Evolutionary conservation across 2,329 filamentous ascomycete genomes (phyloP).

Genomic region (Clonostachys rosea): DNA sequence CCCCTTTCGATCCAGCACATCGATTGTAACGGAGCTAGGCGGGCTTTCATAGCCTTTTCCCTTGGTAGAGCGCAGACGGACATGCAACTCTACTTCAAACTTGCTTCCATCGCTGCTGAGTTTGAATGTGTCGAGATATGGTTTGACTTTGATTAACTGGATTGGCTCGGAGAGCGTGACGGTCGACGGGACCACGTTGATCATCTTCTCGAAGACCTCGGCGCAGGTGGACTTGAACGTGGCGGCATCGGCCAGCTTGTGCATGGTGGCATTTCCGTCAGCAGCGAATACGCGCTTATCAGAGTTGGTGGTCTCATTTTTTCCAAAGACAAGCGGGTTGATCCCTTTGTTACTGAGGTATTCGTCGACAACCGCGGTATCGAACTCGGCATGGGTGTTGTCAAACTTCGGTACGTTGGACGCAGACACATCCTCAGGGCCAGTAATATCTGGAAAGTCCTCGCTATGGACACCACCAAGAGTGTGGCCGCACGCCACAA

Average conservation of each 20-base stretch:
- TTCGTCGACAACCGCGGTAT: constrained; percentile 33
- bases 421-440: constrained; percentile 8
- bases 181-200: constrained; percentile 19
- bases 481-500: constrained; percentile 24
- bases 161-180: constrained; percentile 20
- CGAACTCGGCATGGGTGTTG: constrained; percentile 20
- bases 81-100: not conserved
- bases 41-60: not conserved
- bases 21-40: not conserved
- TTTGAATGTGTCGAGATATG: constrained; percentile 11
- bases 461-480: constrained; percentile 36
- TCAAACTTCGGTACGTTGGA: constrained; percentile 28
- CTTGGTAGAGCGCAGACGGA: not conserved
- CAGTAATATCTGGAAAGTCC: constrained; percentile 24
- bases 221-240: constrained; percentile 25
- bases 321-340: constrained; percentile 31
- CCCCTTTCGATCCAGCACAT: not conserved
- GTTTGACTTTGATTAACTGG: constrained; percentile 17
- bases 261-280: constrained; percentile 35
- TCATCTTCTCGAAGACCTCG: constrained; percentile 21
- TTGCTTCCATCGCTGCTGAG: too few species aligned
- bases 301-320: constrained; percentile 27
- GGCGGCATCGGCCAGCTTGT: constrained; percentile 22
- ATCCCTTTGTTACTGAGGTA: constrained; percentile 31
- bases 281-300: constrained; percentile 32